Base-by-base conservation (phyloP, 345 rosid genomes). In the Sonneratia alba region DNA sequence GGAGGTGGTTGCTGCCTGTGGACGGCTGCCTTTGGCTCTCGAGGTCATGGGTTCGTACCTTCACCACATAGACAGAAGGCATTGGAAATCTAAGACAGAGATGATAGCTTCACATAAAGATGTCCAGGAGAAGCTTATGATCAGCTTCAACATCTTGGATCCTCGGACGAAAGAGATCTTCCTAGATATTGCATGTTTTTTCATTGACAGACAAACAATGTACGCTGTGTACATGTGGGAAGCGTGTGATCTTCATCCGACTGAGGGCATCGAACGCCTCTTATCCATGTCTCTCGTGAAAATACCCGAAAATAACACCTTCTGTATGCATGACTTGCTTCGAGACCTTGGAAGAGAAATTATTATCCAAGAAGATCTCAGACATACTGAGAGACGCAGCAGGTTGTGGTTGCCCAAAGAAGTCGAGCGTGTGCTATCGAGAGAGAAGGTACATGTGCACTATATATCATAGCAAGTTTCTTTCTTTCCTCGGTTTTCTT, bases 61-160 rank as follows among this genome's bases (percentile, higher is more conserved):
- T 3, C 0, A 0, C 0, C 0, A 0, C 18, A 0, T 22, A 59
- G 32, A 0, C n/a, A 0, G 13, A 6, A 4, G 10, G 7, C 0
- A 0, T 13, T 71, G 74, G 74, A 6, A 45, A 61, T 47, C 4
- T 22, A 22, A 38, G 9, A 15, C 56, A 71, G 14, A 40, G 32
- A 13, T 36, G n/a, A 15, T 27, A 22, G 47, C 36, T 19, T 7
- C 24, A 8, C 51, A 47, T 7, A 3, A 18, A 7, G 67, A 7
- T 40, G 73, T 71, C 36, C 42, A 55, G 1, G 21, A 57, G 12
- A 59, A 38, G 34, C 18, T 71, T 24, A 56, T 15, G 36, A 38
- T 71, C 4, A 71, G 73, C 7, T 71, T 2, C 32, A 67, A 64
- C 42, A 37, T 48, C 4, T 42, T 71, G 32, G 21, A 19, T 10